These are phyloP conservation scores for Penstemon barbatus DNA, from an alignment of 257 asterid genomes.

Conservation along the genomic window DNA sequence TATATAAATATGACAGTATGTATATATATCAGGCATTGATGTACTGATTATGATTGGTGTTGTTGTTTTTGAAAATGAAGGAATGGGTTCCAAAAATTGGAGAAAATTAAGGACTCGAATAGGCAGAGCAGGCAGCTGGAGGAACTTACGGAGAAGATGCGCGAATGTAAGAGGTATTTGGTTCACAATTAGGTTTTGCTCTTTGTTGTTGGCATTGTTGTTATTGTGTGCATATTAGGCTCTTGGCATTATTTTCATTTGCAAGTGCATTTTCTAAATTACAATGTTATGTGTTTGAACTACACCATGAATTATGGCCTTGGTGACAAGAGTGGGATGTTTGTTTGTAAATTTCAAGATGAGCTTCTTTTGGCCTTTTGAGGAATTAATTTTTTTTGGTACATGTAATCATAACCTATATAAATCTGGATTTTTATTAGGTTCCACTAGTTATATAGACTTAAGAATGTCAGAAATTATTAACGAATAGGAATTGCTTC, in stretches of 20 bases:
- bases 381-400: no score
- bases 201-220: slow-evolving; percentile 5
- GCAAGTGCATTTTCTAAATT: neutral
- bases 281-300: neutral
- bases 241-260: neutral
- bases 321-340: neutral
- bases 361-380: neutral
- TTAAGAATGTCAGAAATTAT: neutral
- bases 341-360: no score
- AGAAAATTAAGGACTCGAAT: slow-evolving; percentile 85
- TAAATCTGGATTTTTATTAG: no score
- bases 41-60: neutral
- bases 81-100: slow-evolving; percentile 98
- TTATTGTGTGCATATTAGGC: no score
- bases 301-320: no score
- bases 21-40: slow-evolving; percentile 9
- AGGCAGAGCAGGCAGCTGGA: slow-evolving; percentile 95
- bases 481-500: no score
- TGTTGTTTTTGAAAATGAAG: slow-evolving; percentile 44
- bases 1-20: no score
- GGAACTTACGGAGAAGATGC: slow-evolving; percentile 96
- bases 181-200: slow-evolving; percentile 9
- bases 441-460: no score
- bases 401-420: no score
- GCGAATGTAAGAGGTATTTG: slow-evolving; percentile 92